Evolutionary conservation across 192 early-diverging fungal species (phyloP).

Genomic region (Chytriomyces sp.): DNA sequence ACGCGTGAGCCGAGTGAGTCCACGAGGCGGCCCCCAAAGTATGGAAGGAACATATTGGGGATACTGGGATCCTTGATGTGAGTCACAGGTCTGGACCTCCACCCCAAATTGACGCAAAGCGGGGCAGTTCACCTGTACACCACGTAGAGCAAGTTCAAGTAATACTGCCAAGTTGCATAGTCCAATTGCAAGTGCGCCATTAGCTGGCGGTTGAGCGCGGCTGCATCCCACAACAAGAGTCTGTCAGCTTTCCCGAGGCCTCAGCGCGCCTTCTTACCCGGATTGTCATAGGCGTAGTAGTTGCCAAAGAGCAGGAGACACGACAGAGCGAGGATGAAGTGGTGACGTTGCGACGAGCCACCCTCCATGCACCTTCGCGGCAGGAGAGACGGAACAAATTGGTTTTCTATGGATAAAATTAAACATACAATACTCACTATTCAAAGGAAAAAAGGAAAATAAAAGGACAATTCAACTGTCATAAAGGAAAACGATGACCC

Average conservation of each 20-base stretch:
- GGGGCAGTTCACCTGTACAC: conserved; percentile 65
- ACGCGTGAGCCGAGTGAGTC: conserved; percentile 57
- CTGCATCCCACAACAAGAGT: conserved; percentile 45
- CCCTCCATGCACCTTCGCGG: neutral
- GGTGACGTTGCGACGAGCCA: neutral
- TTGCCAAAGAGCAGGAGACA: conserved; percentile 53
- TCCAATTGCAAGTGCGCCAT: conserved; percentile 44
- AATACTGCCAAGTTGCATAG: conserved; percentile 42
- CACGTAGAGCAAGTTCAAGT: conserved; percentile 59
- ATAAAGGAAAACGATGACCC: no score
- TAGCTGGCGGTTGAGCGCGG: conserved; percentile 55
- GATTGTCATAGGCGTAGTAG: conserved; percentile 34
- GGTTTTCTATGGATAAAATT: neutral
- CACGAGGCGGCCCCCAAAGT: conserved; percentile 61
- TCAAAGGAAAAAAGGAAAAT: no score
- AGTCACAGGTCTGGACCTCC: no score
- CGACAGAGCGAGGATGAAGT: conserved; percentile 40
- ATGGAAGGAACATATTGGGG: conserved; percentile 69
- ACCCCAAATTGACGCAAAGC: no score
- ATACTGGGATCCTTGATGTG: no score
- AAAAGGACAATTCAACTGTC: no score
- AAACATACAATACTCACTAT: no score
- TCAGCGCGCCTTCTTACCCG: neutral
- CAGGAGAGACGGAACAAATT: neutral
- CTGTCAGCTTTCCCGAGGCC: neutral